Percentiles rank a stretch among this genome's conserved stretches.
Conservation (phyloP, 768 basidiomycete genomes). For the Gymnopilus dilepis region DNA sequence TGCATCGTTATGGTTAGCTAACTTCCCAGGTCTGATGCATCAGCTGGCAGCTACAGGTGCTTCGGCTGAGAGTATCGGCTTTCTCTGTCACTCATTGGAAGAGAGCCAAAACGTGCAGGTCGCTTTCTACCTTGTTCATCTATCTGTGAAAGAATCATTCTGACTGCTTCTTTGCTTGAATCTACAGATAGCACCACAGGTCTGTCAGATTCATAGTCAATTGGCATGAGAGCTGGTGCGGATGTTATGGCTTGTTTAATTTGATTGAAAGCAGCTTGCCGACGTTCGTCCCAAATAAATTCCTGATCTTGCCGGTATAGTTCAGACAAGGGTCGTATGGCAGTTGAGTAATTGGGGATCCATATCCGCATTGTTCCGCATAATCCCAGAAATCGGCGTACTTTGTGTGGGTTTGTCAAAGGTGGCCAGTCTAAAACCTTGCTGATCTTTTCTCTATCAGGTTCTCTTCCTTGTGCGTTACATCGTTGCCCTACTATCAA, state of each 20-base stretch:
- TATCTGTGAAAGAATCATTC: constrained; percentile 25
- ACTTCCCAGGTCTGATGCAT: too few species aligned
- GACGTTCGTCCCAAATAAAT: constrained; percentile 35
- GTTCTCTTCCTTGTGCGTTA: constrained; percentile 29
- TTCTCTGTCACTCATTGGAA: neutral
- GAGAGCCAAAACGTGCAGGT: neutral
- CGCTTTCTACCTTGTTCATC: constrained; percentile 18
- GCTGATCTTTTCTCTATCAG: constrained; percentile 24
- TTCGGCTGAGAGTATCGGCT: neutral
- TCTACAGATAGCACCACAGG: constrained; percentile 39
- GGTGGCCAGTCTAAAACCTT: too few species aligned
- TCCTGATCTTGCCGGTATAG: constrained; percentile 25
- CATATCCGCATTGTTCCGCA: constrained; percentile 23
- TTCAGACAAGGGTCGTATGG: neutral
- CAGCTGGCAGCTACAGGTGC: too few species aligned
- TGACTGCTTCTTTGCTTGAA: constrained; percentile 33
- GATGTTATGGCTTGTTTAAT: constrained; percentile 35
- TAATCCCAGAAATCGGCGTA: too few species aligned
- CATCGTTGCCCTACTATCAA: constrained; percentile 34
- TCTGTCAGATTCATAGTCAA: constrained; percentile 11
- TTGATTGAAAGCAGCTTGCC: constrained; percentile 20
- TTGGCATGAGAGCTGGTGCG: too few species aligned
- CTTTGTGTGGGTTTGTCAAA: too few species aligned
- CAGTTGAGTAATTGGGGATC: constrained; percentile 27
- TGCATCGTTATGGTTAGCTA: too few species aligned